A percentile compares a stretch with the other conserved stretches of the same genome.
phyloP scores from a whole-genome alignment of 768 basidiomycete genomes.

The Rhodotorula sphaerocarpa region DNA sequence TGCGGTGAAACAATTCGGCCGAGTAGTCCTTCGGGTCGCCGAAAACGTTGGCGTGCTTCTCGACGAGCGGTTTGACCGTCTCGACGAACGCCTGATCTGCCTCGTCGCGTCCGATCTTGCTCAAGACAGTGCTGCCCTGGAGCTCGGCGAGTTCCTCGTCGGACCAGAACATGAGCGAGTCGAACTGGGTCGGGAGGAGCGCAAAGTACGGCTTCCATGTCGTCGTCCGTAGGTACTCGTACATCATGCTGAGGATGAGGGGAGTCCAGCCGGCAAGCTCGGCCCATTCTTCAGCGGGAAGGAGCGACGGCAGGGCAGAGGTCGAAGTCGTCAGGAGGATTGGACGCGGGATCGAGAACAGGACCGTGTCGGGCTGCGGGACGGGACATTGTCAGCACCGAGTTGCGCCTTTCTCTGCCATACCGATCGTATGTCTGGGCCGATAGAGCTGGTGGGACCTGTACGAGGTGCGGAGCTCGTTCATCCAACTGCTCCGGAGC shows the following conservation, averaged over 20 bases:
- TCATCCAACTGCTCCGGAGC: no score
- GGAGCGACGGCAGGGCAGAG: conserved; percentile 54
- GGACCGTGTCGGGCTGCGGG: conserved; percentile 58
- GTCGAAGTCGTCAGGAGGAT: conserved; percentile 72
- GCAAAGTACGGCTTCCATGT: conserved; percentile 67
- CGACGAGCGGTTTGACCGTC: conserved; percentile 62
- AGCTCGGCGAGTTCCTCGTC: conserved; percentile 64
- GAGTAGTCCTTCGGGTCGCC: conserved; percentile 51
- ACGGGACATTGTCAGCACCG: not conserved
- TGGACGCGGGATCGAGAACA: conserved; percentile 74
- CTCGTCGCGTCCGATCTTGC: conserved; percentile 77
- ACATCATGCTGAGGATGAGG: conserved; percentile 90
- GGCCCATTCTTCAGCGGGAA: conserved; percentile 63
- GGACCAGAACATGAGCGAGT: conserved; percentile 92
- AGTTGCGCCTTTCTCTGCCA: not conserved
- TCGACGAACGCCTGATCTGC: conserved; percentile 65
- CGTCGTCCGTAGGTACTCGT: conserved; percentile 57
- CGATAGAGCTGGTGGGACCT: no score
- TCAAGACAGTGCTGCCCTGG: conserved; percentile 74
- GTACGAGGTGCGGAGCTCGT: no score
- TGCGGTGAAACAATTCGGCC: conserved; percentile 68
- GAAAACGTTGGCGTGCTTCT: conserved; percentile 70
- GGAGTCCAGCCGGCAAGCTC: conserved; percentile 66
- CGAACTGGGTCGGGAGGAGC: conserved; percentile 62
- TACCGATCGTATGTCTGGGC: no score